These are phyloP conservation scores for Jatropha multifida DNA, from an alignment of 441 rosid species.

Conservation along the genomic window DNA sequence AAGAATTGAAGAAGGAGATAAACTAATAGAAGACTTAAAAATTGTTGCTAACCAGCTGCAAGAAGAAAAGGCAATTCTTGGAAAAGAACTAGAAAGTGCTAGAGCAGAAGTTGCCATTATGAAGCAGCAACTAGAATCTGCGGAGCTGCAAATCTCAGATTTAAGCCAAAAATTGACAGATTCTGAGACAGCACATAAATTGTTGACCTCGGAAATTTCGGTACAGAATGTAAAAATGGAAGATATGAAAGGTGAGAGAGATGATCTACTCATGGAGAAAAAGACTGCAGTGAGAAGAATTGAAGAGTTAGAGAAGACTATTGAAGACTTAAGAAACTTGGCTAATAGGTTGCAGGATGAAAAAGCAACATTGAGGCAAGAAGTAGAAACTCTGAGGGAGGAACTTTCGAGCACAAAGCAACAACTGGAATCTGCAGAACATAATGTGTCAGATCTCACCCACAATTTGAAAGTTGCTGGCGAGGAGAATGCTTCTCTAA, in stretches of 20 bases:
- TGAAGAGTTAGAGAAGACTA: conserved; percentile 55
- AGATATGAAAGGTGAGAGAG: conserved; percentile 45
- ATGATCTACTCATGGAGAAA: conserved; percentile 47
- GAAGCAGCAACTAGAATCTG: conserved; percentile 57
- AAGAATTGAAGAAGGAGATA: neutral
- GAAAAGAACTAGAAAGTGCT: conserved; percentile 41
- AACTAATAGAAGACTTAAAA: neutral
- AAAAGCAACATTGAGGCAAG: conserved; percentile 36
- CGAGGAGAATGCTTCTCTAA: conserved; percentile 61
- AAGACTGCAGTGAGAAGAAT: conserved; percentile 46
- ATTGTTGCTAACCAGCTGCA: neutral
- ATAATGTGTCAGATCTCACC: conserved; percentile 48
- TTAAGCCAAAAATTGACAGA: conserved; percentile 42
- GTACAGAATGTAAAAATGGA: conserved; percentile 50
- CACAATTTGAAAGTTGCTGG: conserved; percentile 39
- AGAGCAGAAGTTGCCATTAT: conserved; percentile 41
- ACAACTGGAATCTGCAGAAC: conserved; percentile 53
- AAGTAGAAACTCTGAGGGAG: conserved; percentile 38
- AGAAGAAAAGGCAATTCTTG: conserved; percentile 30
- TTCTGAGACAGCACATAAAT: conserved; percentile 50
- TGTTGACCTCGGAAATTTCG: conserved; percentile 44
- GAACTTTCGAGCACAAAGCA: conserved; percentile 48
- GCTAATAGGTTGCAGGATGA: conserved; percentile 51
- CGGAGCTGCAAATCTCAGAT: conserved; percentile 47
- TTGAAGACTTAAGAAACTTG: conserved; percentile 49